Percentiles rank a stretch among this genome's conserved stretches.
These are phyloP conservation scores for Picochlorum sp. DNA, from an alignment of 139 green algal species.

Conservation along the genomic window DNA sequence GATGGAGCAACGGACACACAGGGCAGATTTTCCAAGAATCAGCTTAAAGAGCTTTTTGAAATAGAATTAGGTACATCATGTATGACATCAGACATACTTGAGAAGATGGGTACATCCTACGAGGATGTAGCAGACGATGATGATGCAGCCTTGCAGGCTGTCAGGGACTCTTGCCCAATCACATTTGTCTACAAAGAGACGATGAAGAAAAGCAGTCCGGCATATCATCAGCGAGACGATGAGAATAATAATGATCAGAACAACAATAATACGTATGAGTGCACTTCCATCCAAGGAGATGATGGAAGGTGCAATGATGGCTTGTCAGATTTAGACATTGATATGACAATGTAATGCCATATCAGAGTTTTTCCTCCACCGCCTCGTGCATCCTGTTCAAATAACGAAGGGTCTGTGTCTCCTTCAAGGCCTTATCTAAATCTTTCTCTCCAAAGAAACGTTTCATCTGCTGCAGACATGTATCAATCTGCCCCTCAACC, in stretches of 20 bases:
- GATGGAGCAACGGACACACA: neutral
- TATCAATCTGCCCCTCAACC: neutral
- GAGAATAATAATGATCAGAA: too few species aligned
- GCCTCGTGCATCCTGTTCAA: conserved; percentile 2
- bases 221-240: too few species aligned
- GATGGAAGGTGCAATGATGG: too few species aligned
- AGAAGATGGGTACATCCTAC: neutral
- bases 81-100: conserved; percentile 34
- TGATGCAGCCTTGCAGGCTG: conserved; percentile 16
- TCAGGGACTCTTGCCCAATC: neutral
- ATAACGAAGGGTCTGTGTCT: neutral
- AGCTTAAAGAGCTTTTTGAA: conserved; percentile 66
- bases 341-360: neutral
- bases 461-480: neutral
- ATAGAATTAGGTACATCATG: conserved; percentile 43
- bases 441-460: conserved; percentile 3
- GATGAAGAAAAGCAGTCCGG: neutral
- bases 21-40: conserved; percentile 53
- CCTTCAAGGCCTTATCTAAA: neutral
- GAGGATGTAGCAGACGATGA: conserved; percentile 24
- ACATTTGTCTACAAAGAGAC: neutral
- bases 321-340: neutral
- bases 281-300: too few species aligned
- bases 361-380: neutral
- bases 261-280: too few species aligned